Conservation (phyloP, 306 rosid species). For the Casuarina glauca region DNA sequence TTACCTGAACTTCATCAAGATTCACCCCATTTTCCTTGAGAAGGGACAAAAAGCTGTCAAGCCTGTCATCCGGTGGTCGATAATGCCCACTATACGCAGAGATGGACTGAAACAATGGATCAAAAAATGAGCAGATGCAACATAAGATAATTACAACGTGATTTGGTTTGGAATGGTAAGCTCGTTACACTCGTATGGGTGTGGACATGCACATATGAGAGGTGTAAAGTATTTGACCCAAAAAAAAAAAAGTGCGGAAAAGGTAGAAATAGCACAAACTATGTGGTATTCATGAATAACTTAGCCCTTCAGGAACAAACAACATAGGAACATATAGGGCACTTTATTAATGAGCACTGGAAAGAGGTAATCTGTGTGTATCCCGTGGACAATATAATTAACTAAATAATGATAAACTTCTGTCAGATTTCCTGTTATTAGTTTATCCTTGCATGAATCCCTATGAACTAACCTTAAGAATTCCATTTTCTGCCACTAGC, state of each 20-base stretch:
- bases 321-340: neutral
- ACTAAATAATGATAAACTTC: neutral
- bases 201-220: too few species aligned
- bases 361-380: neutral
- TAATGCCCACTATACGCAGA: slow-evolving; percentile 97
- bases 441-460: neutral
- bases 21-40: slow-evolving; percentile 76
- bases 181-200: neutral
- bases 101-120: slow-evolving; percentile 62
- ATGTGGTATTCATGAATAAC: neutral
- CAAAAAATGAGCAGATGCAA: slow-evolving; percentile 32
- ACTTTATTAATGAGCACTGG: neutral
- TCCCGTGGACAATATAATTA: neutral
- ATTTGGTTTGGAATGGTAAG: slow-evolving; percentile 5
- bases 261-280: neutral
- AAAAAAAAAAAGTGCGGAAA: neutral
- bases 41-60: slow-evolving; percentile 58
- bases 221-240: neutral
- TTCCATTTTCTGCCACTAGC: slow-evolving; percentile 64
- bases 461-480: slow-evolving; percentile 58
- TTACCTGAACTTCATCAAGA: slow-evolving; percentile 77
- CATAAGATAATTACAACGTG: neutral
- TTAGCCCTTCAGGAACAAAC: neutral
- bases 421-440: neutral
- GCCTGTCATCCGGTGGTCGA: slow-evolving; percentile 79